Conservation (phyloP, 805 yeast genomes). For the Suhomyces xylopsoci region DNA sequence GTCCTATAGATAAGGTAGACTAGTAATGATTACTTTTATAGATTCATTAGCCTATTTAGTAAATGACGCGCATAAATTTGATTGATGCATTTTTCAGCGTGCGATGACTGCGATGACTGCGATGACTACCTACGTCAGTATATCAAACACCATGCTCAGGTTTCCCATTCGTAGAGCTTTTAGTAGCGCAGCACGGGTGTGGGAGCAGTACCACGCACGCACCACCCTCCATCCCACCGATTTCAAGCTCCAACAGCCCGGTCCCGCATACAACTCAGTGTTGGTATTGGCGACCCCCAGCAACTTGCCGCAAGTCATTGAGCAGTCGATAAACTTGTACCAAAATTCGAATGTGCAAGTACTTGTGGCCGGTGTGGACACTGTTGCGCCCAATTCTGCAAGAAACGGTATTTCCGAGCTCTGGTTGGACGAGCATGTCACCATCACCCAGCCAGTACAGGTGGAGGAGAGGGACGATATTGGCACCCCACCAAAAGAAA, state of each 20-base stretch:
- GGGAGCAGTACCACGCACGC: neutral
- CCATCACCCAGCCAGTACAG: conserved; percentile 15
- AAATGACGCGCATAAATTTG: neutral
- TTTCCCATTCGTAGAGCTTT: conserved; percentile 1
- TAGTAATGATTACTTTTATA: conserved; percentile 2
- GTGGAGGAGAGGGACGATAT: conserved; percentile 24
- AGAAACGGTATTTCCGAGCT: conserved; percentile 37
- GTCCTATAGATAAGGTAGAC: conserved; percentile 19
- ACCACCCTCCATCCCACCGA: conserved; percentile 9
- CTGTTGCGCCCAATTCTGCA: conserved; percentile 29
- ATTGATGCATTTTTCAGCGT: neutral
- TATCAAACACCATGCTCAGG: neutral
- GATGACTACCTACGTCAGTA: neutral
- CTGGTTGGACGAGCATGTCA: conserved; percentile 31
- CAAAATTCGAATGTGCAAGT: conserved; percentile 28
- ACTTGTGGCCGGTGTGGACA: conserved; percentile 41
- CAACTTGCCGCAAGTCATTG: conserved; percentile 28
- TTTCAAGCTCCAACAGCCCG: conserved; percentile 3
- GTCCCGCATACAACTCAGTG: conserved; percentile 25
- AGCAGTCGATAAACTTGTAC: conserved; percentile 24
- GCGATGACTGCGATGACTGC: neutral
- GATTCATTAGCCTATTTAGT: conserved; percentile 15
- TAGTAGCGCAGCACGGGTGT: neutral
- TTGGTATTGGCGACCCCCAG: conserved; percentile 37
- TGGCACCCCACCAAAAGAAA: conserved; percentile 21